Conservation (phyloP, 2,329 filamentous ascomycete species). For the Fonsecaea pedrosoi region DNA sequence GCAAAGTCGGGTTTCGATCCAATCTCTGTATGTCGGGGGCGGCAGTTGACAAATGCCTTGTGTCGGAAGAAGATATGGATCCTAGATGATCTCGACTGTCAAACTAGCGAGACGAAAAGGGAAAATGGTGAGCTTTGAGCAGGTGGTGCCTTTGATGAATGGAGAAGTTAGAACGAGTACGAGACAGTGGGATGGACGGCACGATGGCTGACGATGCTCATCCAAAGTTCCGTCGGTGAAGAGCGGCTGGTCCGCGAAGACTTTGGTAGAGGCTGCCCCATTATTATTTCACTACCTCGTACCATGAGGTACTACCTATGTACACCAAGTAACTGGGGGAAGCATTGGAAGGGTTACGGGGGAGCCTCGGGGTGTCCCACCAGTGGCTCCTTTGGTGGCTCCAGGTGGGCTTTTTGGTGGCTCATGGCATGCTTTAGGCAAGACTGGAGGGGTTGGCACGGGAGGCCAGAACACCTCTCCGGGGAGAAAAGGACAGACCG, state of each 20-base stretch:
- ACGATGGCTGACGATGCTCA: slow-evolving; percentile 1
- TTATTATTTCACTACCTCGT: not conserved
- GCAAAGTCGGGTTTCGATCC: not conserved
- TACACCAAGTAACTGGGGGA: too few species aligned
- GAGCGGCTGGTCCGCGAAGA: slow-evolving; percentile 13
- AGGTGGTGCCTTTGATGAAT: slow-evolving; percentile 12
- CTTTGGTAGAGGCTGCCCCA: slow-evolving; percentile 2
- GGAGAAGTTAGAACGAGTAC: slow-evolving; percentile 14
- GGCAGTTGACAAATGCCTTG: not conserved
- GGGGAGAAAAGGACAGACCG: not conserved
- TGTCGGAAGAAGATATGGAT: slow-evolving; percentile 7
- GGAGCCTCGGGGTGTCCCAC: not conserved
- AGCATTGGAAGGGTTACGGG: not conserved
- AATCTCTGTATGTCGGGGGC: not conserved
- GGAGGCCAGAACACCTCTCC: not conserved
- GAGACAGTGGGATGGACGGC: not conserved
- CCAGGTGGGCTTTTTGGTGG: not conserved
- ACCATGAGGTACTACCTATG: too few species aligned
- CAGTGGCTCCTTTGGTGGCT: not conserved
- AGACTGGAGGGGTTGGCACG: not conserved
- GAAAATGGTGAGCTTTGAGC: slow-evolving; percentile 13
- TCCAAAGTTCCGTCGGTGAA: slow-evolving; percentile 20
- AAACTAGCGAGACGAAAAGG: slow-evolving; percentile 13
- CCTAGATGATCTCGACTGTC: slow-evolving; percentile 9
- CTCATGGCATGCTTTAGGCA: not conserved